Base-by-base conservation (phyloP, 352 stramenopile species). In the Lagenidium sp. region DNA sequence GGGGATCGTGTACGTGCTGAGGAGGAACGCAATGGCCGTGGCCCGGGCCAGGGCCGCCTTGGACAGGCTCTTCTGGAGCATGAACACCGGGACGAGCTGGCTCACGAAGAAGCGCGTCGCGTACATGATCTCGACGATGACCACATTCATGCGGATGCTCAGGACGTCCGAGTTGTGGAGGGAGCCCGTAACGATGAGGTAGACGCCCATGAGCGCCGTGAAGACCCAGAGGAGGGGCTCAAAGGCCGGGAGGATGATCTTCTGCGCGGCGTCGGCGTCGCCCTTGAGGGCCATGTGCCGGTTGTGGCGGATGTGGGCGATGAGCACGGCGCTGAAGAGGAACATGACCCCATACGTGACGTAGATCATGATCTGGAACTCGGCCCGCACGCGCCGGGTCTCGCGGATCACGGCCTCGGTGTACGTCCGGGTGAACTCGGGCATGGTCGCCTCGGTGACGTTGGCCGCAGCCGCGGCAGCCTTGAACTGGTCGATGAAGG, bases 211-310 rank as follows among this genome's bases (percentile, higher is more conserved):
- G 2, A 47, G 43, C 4, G 32, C 28, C 13, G 47, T 55, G 16
- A 89, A 49, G 2, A 82, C 44, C 56, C 68, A 77, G 12, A 92
- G 44, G 15, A 88, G 42, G 21, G 77, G 73, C 48, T 89, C 69
- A 32, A 86, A 92, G 1, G 77, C 64, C 4, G 79, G 79, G 2
- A 91, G 38, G 8, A 91, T 64, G 25, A 87, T 63, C 50, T 75
- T 72, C 8, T 68, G 58, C 6, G 75, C 78, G 2, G 78, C 78
- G 28, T 36, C 45, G 1, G 55, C 47, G 47, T 82, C 66, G 5
- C 78, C 78, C 11, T 62, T 50, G 12, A 78, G 57, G 1, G 68
- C 74, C 4, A 63, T 60, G 16, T 55, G 55, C n/a, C 72, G 63
- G 40, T 85, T 64, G 49, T 68, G 38, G 2, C 66, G 63, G 55